Evolutionary conservation across 768 basidiomycete species (phyloP).

Genomic region (Neoboletus magnificus): DNA sequence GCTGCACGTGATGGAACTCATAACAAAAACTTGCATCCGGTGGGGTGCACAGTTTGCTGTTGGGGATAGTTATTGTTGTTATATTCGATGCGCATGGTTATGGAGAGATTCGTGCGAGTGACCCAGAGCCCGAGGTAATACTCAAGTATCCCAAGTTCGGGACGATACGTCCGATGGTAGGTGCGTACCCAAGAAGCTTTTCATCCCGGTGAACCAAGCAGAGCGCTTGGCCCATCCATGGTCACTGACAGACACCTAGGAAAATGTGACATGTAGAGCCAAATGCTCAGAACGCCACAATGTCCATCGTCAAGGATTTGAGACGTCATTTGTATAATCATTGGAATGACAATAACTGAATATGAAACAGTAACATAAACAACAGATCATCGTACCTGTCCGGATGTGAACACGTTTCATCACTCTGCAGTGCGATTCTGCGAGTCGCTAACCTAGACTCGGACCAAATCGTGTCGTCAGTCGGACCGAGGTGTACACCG

Average conservation of each 20-base stretch:
- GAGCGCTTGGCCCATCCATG: neutral
- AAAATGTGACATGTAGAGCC: neutral
- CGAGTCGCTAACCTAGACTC: neutral
- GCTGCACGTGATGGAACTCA: neutral
- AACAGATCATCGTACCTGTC: neutral
- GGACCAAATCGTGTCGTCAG: neutral
- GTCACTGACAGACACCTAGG: neutral
- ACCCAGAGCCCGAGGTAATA: too few species aligned
- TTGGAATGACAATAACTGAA: too few species aligned
- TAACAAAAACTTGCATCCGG: neutral
- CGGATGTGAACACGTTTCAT: neutral
- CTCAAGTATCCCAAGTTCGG: neutral
- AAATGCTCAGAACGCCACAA: neutral
- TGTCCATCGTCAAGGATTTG: neutral
- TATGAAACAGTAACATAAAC: neutral
- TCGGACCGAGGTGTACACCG: neutral
- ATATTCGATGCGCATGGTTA: too few species aligned
- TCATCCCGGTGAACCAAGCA: neutral
- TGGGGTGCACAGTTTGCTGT: neutral
- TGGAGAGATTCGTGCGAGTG: neutral
- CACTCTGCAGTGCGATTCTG: neutral
- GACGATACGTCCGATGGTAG: neutral
- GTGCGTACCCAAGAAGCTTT: neutral
- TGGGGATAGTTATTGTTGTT: neutral
- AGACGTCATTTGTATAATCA: neutral